phyloP scores from a whole-genome alignment of 2,329 filamentous ascomycete species.

The Mollisia scopiformis region DNA sequence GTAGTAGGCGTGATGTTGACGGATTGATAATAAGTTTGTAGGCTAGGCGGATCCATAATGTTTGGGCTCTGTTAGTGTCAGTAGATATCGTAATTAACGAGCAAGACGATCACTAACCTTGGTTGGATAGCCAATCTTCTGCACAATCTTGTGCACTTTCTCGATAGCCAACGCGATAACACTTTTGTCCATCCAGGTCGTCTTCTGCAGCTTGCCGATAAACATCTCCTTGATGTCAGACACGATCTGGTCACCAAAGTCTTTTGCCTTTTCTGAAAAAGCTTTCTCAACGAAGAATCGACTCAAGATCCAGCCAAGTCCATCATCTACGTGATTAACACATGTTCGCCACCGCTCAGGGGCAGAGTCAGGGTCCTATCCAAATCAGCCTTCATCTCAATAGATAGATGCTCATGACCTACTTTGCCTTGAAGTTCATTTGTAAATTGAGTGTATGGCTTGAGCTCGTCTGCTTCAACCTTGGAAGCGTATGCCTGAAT shows the following conservation, averaged over 20 bases:
- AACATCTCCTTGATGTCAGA: conserved; percentile 71
- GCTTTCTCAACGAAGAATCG: conserved; percentile 72
- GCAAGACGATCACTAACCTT: conserved; percentile 35
- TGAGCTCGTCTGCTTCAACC: conserved; percentile 62
- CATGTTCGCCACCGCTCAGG: conserved; percentile 71
- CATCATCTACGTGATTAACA: conserved; percentile 57
- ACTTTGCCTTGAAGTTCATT: conserved; percentile 63
- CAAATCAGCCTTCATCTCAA: conserved; percentile 5
- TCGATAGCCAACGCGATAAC: conserved; percentile 62
- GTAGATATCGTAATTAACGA: not conserved
- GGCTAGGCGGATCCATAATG: conserved; percentile 57
- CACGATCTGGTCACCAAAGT: conserved; percentile 70
- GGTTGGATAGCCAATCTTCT: conserved; percentile 70
- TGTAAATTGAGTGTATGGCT: conserved; percentile 60
- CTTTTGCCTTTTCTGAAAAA: conserved; percentile 68
- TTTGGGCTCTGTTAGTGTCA: conserved; percentile 51
- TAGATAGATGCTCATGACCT: conserved; percentile 9
- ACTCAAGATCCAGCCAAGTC: conserved; percentile 69
- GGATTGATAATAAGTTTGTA: conserved; percentile 59
- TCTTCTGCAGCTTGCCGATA: conserved; percentile 58
- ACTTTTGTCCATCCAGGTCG: conserved; percentile 66
- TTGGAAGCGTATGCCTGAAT: conserved; percentile 54
- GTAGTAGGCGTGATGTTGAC: conserved; percentile 52
- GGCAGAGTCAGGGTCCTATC: conserved; percentile 58
- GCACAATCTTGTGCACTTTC: conserved; percentile 68